Conservation (phyloP, 345 rosid genomes). For the Cardamine occulta region DNA sequence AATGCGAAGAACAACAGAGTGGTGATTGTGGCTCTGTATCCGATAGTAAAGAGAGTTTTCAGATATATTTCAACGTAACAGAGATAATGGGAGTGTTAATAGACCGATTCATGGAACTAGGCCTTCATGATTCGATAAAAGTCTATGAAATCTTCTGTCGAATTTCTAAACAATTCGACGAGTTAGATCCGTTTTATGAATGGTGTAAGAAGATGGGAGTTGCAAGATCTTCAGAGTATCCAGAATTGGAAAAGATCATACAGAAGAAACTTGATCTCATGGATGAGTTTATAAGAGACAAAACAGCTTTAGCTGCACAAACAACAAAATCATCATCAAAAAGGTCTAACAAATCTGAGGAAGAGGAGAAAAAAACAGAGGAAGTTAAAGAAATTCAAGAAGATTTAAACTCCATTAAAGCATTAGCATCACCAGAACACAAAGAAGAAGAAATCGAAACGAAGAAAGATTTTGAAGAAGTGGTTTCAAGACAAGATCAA, state of each 20-base stretch:
- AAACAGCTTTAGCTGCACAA: conserved; percentile 54
- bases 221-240: conserved; percentile 76
- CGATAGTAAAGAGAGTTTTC: conserved; percentile 78
- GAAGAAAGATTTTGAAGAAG: conserved; percentile 20
- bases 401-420: conserved; percentile 57
- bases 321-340: conserved; percentile 23
- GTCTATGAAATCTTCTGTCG: conserved; percentile 66
- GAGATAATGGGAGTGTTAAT: conserved; percentile 62
- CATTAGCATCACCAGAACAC: conserved; percentile 56
- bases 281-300: conserved; percentile 80
- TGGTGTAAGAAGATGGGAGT: conserved; percentile 77
- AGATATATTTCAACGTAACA: conserved; percentile 60
- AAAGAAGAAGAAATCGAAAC: conserved; percentile 37
- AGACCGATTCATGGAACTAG: conserved; percentile 76
- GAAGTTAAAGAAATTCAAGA: conserved; percentile 40
- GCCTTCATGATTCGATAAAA: conserved; percentile 63
- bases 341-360: conserved; percentile 22
- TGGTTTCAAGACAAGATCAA: conserved; percentile 36
- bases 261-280: conserved; percentile 75
- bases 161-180: conserved; percentile 62
- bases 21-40: conserved; percentile 73
- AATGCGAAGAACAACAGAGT: conserved; percentile 64
- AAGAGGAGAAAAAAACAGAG: conserved; percentile 28
- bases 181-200: conserved; percentile 61
- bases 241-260: conserved; percentile 74